Evolutionary conservation across 441 rosid genomes (phyloP).

Genomic region (Euphorbia corollata): DNA sequence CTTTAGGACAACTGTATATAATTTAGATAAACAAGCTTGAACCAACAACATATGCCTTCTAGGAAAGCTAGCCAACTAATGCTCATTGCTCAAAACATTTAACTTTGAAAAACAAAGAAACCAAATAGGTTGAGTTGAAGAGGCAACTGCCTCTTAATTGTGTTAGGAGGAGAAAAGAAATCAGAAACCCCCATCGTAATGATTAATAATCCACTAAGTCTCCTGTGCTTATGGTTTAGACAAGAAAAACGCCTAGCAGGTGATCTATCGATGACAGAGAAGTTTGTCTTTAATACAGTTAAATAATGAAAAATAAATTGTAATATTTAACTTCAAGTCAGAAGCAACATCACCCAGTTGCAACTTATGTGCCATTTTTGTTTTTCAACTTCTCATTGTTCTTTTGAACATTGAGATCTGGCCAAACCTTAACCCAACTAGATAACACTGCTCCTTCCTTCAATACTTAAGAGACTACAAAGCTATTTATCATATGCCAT

Average conservation of each 20-base stretch:
- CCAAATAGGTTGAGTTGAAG: neutral
- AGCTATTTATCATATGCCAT: neutral
- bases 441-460: constrained; percentile 2
- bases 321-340: neutral
- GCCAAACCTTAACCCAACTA: neutral
- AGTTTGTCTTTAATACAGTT: neutral
- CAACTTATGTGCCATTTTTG: neutral
- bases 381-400: neutral
- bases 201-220: neutral
- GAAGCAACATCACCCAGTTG: neutral
- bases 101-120: neutral
- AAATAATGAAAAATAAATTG: neutral
- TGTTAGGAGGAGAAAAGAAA: neutral
- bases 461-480: neutral
- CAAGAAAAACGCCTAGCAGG: neutral
- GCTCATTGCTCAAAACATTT: neutral
- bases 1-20: neutral
- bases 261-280: neutral
- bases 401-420: constrained; percentile 1
- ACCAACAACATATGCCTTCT: neutral
- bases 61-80: neutral
- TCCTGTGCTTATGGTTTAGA: neutral
- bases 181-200: neutral
- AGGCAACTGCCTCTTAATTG: too few species aligned
- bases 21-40: neutral